Evolutionary conservation across 78 protist species (phyloP), one percentile per base, ranked within the genome.

Genomic region (Monocercomonoides exilis): DNA sequence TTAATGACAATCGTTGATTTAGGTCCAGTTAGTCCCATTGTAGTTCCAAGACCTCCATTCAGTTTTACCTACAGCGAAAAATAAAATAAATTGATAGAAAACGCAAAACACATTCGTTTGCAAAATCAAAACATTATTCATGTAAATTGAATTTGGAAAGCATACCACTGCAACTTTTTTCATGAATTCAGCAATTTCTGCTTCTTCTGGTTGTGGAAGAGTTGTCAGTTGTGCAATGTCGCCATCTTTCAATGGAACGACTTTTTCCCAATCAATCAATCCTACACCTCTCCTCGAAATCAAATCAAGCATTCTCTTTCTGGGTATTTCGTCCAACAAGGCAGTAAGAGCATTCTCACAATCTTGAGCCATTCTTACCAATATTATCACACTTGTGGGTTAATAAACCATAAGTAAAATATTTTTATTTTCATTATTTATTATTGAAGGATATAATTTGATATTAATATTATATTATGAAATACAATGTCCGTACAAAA

Each of bases 1-100:
- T 91, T 87, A 45, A 94, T 97, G 34, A 87, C 93, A 45, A 98
- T 93, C 34, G 85, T 91, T 33, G 93, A 87, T 91, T 98, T 98
- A 45, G 99, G 97, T 33, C 96, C 93, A 82, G 34, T 88, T 93
- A 97, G 96, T 77, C 99, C 99, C 99, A 98, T 98, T 38, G 98
- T 94, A 5, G 99, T 98, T 38, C 98, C 98, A 4, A 87, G 77
- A n/a, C 99, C 99, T 29, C 99, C 99, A 89, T 97, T 97, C 79
- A 97, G 94, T 89, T 97, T 97, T 29, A 96, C 70, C 70, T 54
- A 21, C 21, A 54, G 70, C 21, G 38, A 21, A 54, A 54, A 21
- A 54, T 29, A 11, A 21, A 54, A 54, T 54, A 21, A 54, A 11
- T 54, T 11, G 70, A 11, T 54, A 21, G 70, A 54, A 54, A 54